Percentiles rank a stretch among this genome's conserved stretches.
Conservation (phyloP, 106 monocot species). For the Allium fistulosum region DNA sequence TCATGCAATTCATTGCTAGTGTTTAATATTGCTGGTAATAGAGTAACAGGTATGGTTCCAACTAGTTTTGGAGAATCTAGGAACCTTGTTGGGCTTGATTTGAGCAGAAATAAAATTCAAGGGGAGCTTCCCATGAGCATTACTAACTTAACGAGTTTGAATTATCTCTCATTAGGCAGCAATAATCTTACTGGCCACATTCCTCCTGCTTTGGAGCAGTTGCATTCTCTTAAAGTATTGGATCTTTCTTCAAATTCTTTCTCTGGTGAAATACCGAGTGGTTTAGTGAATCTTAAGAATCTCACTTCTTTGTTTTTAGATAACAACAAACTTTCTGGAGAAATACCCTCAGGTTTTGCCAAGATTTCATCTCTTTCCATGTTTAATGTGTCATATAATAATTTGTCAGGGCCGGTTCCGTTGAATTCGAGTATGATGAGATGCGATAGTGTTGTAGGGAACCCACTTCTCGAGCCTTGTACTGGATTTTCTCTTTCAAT, state of each 20-base stretch:
- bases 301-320: constrained; percentile 73
- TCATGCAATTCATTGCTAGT: constrained; percentile 46
- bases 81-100: constrained; percentile 44
- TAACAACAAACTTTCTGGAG: constrained; percentile 71
- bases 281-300: constrained; percentile 48
- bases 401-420: constrained; percentile 77
- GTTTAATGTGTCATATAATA: constrained; percentile 90
- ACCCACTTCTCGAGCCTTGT: constrained; percentile 63
- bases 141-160: constrained; percentile 29
- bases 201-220: constrained; percentile 41
- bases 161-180: constrained; percentile 44
- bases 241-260: constrained; percentile 83
- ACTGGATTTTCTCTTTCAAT: constrained; percentile 28
- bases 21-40: constrained; percentile 52
- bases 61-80: constrained; percentile 41
- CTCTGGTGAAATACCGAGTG: constrained; percentile 59
- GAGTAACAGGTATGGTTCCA: constrained; percentile 48
- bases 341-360: constrained; percentile 47
- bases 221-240: constrained; percentile 42
- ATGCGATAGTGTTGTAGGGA: constrained; percentile 58
- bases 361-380: constrained; percentile 33
- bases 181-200: constrained; percentile 69
- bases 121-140: constrained; percentile 54
- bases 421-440: constrained; percentile 27
- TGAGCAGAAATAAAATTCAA: constrained; percentile 57